Base-by-base conservation (phyloP, 176 grass and related monocot species). In the Phyllostachys edulis region DNA sequence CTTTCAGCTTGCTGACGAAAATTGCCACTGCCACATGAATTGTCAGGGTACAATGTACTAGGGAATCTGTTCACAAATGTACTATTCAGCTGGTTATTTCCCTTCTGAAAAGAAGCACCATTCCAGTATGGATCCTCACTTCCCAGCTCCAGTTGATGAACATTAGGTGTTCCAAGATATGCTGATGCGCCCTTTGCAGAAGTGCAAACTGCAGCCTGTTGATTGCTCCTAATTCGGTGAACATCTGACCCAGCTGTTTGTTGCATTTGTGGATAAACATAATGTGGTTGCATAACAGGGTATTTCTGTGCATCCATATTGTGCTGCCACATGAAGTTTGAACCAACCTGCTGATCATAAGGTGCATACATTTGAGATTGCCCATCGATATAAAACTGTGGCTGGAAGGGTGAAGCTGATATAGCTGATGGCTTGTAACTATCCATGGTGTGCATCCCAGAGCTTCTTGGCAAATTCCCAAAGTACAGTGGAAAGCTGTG, bases 251-350 rank as follows among this genome's bases (percentile, higher is more conserved):
- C 66, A 55, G 87, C 73, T 77, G 71, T 11, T 72, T 75, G 90
- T 37, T 83, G 74, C 73, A 77, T 45, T 78, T 87, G 88, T 77
- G 80, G 73, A 57, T 81, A 88, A 44, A 52, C 52, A 83, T 82
- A 85, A 65, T 75, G 69, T 73, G 74, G 23, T 23, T 84, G 66
- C 59, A 82, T 71, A 78, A 62, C 60, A 17, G 65, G 65, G 41
- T 82, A 76, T 70, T 56, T 87, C 54, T 86, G 83, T 23, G 41
- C 63, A 76, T 82, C 89, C 12, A 77, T 51, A 77, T 73, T 83
- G 13, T 69, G 82, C 46, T 68, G 79, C 76, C 32, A 60, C 34
- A 69, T 29, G 20, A 83, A 80, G 85, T 77, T 89, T 37, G 90
- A 92, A 60, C 54, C 64, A 60, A 82, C 74, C 77, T 67, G 68